Evolutionary conservation across 352 stramenopile species (phyloP), one percentile per base, ranked within the genome.

Genomic region (Pythium utonaiense): DNA sequence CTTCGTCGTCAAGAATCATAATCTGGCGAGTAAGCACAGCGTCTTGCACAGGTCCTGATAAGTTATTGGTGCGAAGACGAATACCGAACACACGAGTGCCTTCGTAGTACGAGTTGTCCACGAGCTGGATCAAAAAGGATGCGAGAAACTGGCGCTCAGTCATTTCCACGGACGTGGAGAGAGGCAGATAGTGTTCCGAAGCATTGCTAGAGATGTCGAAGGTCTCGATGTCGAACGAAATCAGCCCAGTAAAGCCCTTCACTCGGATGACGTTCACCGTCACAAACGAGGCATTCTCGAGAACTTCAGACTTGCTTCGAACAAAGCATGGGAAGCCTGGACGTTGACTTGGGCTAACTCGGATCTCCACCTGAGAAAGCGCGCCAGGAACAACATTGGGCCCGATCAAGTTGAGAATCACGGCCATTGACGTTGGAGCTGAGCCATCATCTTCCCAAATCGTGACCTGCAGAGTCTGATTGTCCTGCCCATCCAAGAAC

Each of bases 1-100:
- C 71, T 49, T 89, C 80, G 25, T 89, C 72, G 19, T 89, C 80
- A 4, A 64, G 24, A 33, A 89, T 74, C 1, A 61, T 52, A 10
- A 89, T 34, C 24, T 65, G 47, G 7, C 64, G 68, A 1, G 69
- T 78, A 8, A 64, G 41, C 16, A 87, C 34, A 6, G 60, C n/a
- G n/a, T n/a, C n/a, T n/a, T n/a, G n/a, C n/a, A n/a, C n/a, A n/a
- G n/a, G n/a, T n/a, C n/a, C n/a, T n/a, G n/a, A n/a, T n/a, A n/a
- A n/a, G n/a, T n/a, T n/a, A n/a, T n/a, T n/a, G n/a, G n/a, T n/a
- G n/a, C n/a, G 50, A 33, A 89, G 51, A 1, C 75, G 71, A 54
- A 88, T 47, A 1, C 80, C 80, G 51, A 88, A 80, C 0, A 42
- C 38, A 31, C 71, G 71, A 24, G 57, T 53, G 12, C 68, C 71